Base-by-base conservation (phyloP, 768 basidiomycete species). In the Russula compacta region DNA sequence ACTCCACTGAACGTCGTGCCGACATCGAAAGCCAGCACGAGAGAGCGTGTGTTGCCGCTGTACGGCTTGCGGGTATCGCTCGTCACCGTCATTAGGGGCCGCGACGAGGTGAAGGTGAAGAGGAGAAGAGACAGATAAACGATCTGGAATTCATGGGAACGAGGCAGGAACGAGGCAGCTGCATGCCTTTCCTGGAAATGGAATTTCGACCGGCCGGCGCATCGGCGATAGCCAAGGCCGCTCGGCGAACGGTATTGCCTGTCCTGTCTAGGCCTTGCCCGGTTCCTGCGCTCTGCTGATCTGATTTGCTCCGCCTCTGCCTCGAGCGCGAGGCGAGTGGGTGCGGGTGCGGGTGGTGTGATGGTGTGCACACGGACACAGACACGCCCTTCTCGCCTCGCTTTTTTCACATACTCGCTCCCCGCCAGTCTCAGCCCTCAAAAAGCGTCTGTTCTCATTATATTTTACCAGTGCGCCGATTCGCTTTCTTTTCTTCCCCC, bases 1-100 rank as follows among this genome's bases (percentile, higher is more conserved):
- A 85, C 89, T 15, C 89, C 89, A 67, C 85, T 87, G 68, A 90
- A 90, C 0, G 89, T 91, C 0, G 88, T 91, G 29, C 89, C 89
- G 64, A 91, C 81, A 68, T 91, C 89, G 71, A 91, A 81, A 6
- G 89, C 88, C 67, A 91, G 79, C 64, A 86, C 87, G 56, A 91
- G 80, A 60, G 85, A 81, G 66, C 87, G 79, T 17, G 75, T 73
- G 12, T 77, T 68, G 49, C 89, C 89, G 7, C 73, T 77, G 71
- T 88, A 89, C 24, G 88, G 89, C 72, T 87, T 89, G 58, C 89
- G 81, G 67, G 82, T 83, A 70, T 84, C 83, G 14, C 79, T 74
- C n/a, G 78, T 72, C 46, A 79, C 74, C 71, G 83, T 81, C 79
- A 82, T 80, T 9, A 46, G 43, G 69, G 63, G 61, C 55, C 51